Percentiles rank a stretch among this genome's conserved stretches.
Evolutionary conservation across 208 protist species (phyloP).

Genomic region (Trichomonas vaginalis): DNA sequence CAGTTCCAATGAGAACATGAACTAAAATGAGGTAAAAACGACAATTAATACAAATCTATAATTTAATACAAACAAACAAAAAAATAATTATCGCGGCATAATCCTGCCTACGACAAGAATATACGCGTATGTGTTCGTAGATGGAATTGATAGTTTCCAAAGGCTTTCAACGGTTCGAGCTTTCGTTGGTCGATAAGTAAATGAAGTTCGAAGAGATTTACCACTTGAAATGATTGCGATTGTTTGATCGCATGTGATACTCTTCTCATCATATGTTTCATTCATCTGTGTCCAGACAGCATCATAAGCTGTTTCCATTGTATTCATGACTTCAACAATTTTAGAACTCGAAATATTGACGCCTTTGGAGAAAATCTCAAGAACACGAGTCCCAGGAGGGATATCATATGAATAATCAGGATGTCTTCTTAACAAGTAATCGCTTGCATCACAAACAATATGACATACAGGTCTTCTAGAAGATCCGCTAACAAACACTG

Average conservation of each 20-base stretch:
- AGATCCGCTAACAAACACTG: slow-evolving; percentile 53
- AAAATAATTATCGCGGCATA: not conserved
- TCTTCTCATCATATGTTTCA: not conserved
- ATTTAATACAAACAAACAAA: not conserved
- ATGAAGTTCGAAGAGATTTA: not conserved
- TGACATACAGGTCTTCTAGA: slow-evolving; percentile 73
- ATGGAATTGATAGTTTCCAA: not conserved
- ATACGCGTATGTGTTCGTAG: too few relatives aligned
- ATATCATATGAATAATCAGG: not conserved
- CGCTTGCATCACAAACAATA: slow-evolving; percentile 63
- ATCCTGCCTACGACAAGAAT: not conserved
- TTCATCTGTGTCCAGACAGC: not conserved
- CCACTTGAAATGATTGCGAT: not conserved
- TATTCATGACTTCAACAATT: not conserved
- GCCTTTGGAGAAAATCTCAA: not conserved
- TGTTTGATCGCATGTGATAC: not conserved
- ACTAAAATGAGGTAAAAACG: too few relatives aligned
- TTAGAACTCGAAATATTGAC: too few relatives aligned
- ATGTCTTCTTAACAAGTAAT: slow-evolving; percentile 44
- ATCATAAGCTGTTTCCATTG: not conserved
- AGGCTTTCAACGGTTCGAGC: not conserved
- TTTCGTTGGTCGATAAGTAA: not conserved
- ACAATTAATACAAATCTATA: too few relatives aligned
- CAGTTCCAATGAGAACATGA: too few relatives aligned
- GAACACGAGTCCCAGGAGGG: not conserved